Percentiles rank a stretch among this genome's conserved stretches.
Conservation (phyloP, 352 stramenopile species). For the Saprolegnia diclina region DNA sequence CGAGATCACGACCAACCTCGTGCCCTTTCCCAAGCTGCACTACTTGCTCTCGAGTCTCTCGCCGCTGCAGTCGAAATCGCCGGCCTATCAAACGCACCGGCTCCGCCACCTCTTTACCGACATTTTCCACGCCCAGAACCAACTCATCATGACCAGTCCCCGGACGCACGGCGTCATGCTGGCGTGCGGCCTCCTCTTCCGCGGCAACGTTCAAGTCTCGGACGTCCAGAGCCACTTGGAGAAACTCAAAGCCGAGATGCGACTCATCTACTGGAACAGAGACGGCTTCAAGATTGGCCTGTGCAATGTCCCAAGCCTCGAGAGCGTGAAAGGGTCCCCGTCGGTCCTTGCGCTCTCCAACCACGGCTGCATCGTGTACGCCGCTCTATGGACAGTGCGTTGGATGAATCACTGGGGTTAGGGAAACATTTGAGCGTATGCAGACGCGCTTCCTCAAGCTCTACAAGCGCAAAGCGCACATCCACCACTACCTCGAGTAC, state of each 20-base stretch:
- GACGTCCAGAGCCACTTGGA: slow-evolving; percentile 87
- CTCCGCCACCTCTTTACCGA: slow-evolving; percentile 64
- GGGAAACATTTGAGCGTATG: slow-evolving; percentile 73
- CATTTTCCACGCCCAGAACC: slow-evolving; percentile 61
- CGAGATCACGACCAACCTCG: slow-evolving; percentile 99
- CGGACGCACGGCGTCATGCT: slow-evolving; percentile 61
- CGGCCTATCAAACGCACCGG: slow-evolving; percentile 44
- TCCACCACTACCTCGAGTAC: slow-evolving; percentile 86
- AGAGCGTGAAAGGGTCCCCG: slow-evolving; percentile 31
- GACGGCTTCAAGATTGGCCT: slow-evolving; percentile 88
- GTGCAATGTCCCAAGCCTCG: slow-evolving; percentile 57
- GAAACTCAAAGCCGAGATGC: slow-evolving; percentile 65
- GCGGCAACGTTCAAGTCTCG: slow-evolving; percentile 79
- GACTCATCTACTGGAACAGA: slow-evolving; percentile 88
- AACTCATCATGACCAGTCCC: slow-evolving; percentile 72
- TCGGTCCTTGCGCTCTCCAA: slow-evolving; percentile 83
- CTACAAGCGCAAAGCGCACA: slow-evolving; percentile 66
- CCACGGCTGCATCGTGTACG: slow-evolving; percentile 72
- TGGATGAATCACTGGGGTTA: background rate
- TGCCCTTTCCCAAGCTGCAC: slow-evolving; percentile 98
- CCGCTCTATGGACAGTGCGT: background rate
- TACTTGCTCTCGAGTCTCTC: slow-evolving; percentile 93
- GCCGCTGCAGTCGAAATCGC: slow-evolving; percentile 42
- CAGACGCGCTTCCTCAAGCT: slow-evolving; percentile 70
- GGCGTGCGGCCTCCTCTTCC: slow-evolving; percentile 78